Evolutionary conservation across 768 basidiomycete genomes (phyloP).

Genomic region (Lactarius quietus): DNA sequence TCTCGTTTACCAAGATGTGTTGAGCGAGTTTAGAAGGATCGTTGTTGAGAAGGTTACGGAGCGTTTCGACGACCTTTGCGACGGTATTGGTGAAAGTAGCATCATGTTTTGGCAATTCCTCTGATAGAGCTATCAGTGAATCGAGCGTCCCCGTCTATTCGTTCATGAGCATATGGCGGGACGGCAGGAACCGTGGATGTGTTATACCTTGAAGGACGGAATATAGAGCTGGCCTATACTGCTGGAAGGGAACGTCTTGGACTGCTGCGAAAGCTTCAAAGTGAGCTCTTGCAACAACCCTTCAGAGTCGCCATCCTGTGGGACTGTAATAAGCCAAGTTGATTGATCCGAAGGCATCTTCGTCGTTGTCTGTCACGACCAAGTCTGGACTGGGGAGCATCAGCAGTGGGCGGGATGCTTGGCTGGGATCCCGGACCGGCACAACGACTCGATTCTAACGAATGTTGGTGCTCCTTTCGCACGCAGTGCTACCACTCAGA

Average conservation of each 20-base stretch:
- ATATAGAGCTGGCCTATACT: conserved; percentile 65
- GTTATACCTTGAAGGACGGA: conserved; percentile 85
- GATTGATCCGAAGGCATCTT: conserved; percentile 93
- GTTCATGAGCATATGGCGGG: not conserved
- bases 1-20: conserved; percentile 78
- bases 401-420: not conserved
- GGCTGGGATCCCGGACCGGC: not conserved
- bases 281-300: conserved; percentile 63
- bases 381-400: not conserved
- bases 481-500: too few relatives aligned
- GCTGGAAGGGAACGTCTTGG: conserved; percentile 44
- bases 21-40: conserved; percentile 72
- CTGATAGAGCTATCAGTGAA: conserved; percentile 81
- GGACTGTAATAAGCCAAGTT: conserved; percentile 89
- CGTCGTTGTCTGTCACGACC: conserved; percentile 33
- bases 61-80: conserved; percentile 91
- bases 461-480: not conserved
- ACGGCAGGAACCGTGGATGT: conserved; percentile 18
- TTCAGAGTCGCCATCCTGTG: conserved; percentile 82
- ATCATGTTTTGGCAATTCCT: conserved; percentile 91
- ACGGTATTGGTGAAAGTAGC: conserved; percentile 80
- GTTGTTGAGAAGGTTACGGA: conserved; percentile 87
- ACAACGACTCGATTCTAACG: not conserved
- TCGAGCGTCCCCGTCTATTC: conserved; percentile 90
- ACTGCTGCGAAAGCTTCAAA: conserved; percentile 57